phyloP scores from a whole-genome alignment of 805 yeast genomes.

The Kazachstania bromeliacearum region DNA sequence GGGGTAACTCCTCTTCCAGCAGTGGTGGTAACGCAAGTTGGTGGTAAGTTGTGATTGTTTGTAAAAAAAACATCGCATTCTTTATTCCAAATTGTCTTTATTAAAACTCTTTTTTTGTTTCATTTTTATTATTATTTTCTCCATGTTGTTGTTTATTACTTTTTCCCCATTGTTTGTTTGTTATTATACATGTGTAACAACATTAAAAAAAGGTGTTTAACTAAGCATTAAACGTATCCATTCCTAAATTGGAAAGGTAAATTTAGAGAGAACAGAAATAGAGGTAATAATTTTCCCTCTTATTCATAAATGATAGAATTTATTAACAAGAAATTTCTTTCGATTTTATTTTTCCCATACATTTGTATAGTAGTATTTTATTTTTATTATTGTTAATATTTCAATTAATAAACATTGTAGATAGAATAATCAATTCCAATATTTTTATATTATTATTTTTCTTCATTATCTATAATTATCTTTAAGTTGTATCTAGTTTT shows the following conservation, averaged over 20 bases:
- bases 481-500: too few species aligned
- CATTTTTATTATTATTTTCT: not conserved
- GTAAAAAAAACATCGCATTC: slow-evolving; percentile 1
- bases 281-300: too few species aligned
- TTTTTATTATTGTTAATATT: slow-evolving; percentile 3
- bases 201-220: not conserved
- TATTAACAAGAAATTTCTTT: too few species aligned
- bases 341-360: slow-evolving; percentile 5
- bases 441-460: not conserved
- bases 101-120: not conserved
- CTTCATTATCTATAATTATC: too few species aligned
- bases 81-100: not conserved
- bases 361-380: slow-evolving; percentile 10
- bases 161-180: slow-evolving; percentile 5
- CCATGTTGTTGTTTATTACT: slow-evolving; percentile 3
- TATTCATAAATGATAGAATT: too few species aligned
- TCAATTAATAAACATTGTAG: slow-evolving; percentile 9
- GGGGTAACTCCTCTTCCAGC: slow-evolving; percentile 26
- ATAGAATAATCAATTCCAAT: slow-evolving; percentile 10
- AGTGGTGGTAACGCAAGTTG: slow-evolving; percentile 29
- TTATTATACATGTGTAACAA: slow-evolving; percentile 4
- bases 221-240: not conserved
- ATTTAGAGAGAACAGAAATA: too few species aligned
- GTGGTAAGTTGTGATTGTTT: slow-evolving; percentile 15
- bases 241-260: not conserved